A percentile compares a stretch with the other conserved stretches of the same genome.
Conservation (phyloP, 2,329 filamentous ascomycete species). For the Venturia nashicola region DNA sequence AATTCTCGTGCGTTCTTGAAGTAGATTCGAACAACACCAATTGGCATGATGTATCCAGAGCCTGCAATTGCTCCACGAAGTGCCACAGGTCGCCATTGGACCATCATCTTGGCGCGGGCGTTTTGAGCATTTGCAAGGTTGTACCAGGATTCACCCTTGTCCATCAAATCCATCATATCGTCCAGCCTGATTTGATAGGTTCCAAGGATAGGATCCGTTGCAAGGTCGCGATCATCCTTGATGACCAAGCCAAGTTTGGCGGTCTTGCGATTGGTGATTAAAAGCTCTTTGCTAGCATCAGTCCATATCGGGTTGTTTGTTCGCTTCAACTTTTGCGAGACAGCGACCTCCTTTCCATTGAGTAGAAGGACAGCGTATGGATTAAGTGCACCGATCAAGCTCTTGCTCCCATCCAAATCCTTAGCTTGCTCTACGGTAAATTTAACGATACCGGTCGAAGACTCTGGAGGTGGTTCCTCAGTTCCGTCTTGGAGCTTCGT, state of each 20-base stretch:
- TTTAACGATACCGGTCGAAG: slow-evolving; percentile 84
- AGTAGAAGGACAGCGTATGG: slow-evolving; percentile 81
- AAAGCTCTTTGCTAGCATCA: slow-evolving; percentile 81
- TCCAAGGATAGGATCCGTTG: slow-evolving; percentile 71
- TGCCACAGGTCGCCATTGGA: slow-evolving; percentile 92
- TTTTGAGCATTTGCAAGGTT: slow-evolving; percentile 68
- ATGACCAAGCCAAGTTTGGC: slow-evolving; percentile 84
- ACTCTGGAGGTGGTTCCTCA: slow-evolving; percentile 68
- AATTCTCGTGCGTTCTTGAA: slow-evolving; percentile 73
- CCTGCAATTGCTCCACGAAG: slow-evolving; percentile 65
- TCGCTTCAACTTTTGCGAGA: slow-evolving; percentile 84
- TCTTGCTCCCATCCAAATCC: slow-evolving; percentile 86
- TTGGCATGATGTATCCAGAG: slow-evolving; percentile 79
- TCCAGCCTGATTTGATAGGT: slow-evolving; percentile 93
- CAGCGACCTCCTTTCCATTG: slow-evolving; percentile 83
- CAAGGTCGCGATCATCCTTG: slow-evolving; percentile 87
- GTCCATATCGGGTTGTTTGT: slow-evolving; percentile 97
- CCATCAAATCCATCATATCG: slow-evolving; percentile 82
- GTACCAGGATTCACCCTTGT: slow-evolving; percentile 94
- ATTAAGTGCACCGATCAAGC: slow-evolving; percentile 78
- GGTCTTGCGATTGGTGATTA: slow-evolving; percentile 85
- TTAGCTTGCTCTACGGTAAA: slow-evolving; percentile 95
- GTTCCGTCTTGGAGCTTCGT: slow-evolving; percentile 64
- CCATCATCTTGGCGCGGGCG: slow-evolving; percentile 78
- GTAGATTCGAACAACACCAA: slow-evolving; percentile 91